These are phyloP conservation scores for Moniliella sp. DNA, from an alignment of 1,284 basidiomycete species.

Conservation along the genomic window DNA sequence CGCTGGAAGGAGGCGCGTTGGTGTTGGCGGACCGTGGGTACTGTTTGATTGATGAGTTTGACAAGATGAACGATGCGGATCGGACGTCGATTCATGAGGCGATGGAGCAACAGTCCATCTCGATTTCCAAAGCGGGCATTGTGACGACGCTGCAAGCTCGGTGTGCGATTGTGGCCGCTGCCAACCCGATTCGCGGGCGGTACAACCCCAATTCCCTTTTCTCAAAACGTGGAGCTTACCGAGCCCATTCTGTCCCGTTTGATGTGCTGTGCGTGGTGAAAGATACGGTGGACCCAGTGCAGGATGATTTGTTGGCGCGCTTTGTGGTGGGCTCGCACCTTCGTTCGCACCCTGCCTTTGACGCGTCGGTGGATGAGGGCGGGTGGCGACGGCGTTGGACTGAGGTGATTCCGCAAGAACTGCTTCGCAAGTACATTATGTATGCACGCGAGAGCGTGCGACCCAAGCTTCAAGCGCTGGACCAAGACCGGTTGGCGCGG, in stretches of 20 bases:
- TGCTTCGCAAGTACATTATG: slow-evolving; percentile 97
- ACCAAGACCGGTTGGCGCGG: slow-evolving; percentile 81
- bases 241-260: slow-evolving; percentile 98
- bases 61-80: slow-evolving; percentile 94
- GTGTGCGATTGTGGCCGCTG: slow-evolving; percentile 92
- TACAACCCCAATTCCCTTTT: slow-evolving; percentile 45
- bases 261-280: slow-evolving; percentile 95
- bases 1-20: slow-evolving; percentile 84
- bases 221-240: slow-evolving; percentile 93
- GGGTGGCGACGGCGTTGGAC: slow-evolving; percentile 74
- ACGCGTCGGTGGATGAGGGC: slow-evolving; percentile 55
- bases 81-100: slow-evolving; percentile 91
- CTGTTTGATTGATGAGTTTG: slow-evolving; percentile 95
- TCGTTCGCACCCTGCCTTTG: slow-evolving; percentile 78
- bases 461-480: slow-evolving; percentile 78
- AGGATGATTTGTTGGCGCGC: slow-evolving; percentile 82
- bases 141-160: slow-evolving; percentile 87
- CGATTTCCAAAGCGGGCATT: slow-evolving; percentile 94
- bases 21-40: slow-evolving; percentile 97
- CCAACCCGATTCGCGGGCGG: slow-evolving; percentile 68
- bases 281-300: slow-evolving; percentile 87
- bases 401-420: slow-evolving; percentile 85
- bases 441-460: slow-evolving; percentile 78
- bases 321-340: slow-evolving; percentile 92
- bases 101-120: slow-evolving; percentile 99